Base-by-base conservation (phyloP, 306 rosid genomes). In the Prunus mira region DNA sequence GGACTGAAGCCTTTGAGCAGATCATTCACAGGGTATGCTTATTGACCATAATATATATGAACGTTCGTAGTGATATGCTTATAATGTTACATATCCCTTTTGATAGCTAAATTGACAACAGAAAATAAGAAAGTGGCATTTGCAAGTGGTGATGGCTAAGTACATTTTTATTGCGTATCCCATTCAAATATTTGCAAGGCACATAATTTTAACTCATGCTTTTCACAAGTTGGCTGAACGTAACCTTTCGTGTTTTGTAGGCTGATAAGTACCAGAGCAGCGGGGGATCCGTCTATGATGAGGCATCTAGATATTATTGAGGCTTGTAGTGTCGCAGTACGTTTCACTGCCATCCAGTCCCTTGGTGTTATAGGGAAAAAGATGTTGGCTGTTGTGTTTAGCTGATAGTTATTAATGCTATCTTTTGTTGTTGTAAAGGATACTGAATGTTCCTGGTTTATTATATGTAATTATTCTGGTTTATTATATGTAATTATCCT, bases 11-110 rank as follows among this genome's bases (percentile, higher is more conserved):
- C 32, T 91, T 95, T 76, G 92, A 92, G 89, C 86, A 82, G 64
- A 75, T 92, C 74, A 91, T 96, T 76, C 82, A 86, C 76, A 87
- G 84, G 93, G 99, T 96, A 87, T 72, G 66, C 58, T 62, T 19
- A 52, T 82, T 64, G 65, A 51, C 62, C 79, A 73, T 34, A 73
- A 67, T 20, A 41, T 20, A n/a, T 43, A 12, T 20, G 52, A 67
- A 3, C 10, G 46, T 19, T 10, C 27, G 1, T 6, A 9, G 43
- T 30, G 17, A 28, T 30, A 12, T 62, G 28, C 45, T 28, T 62
- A 15, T 28, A 30, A 28, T 15, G 41, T 30, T 63, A 32, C 17
- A 9, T 38, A 65, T 34, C 17, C 34, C 34, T 2, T 15, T 14
- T 38, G 43, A 38, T 38, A 38, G 9, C 43, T 7, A 38, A 38